These are phyloP conservation scores for Neurospora sp. DNA, from an alignment of 495 filamentous ascomycete species.

Conservation along the genomic window DNA sequence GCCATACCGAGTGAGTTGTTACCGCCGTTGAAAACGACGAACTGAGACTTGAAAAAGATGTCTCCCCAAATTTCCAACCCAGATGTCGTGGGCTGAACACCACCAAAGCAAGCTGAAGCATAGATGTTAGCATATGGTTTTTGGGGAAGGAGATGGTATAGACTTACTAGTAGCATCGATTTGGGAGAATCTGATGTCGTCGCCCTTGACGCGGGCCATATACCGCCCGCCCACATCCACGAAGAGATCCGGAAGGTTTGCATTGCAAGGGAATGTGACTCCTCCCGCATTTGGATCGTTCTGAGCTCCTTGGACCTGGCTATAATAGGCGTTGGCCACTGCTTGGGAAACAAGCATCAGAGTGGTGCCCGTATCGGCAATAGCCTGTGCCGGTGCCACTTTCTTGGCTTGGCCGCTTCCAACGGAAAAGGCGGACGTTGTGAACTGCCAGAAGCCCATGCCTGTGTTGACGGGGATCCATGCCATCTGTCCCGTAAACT, in stretches of 20 bases:
- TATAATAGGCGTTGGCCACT: slow-evolving; percentile 53
- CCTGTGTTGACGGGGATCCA: slow-evolving; percentile 55
- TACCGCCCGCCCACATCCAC: slow-evolving; percentile 51
- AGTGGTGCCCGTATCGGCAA: slow-evolving; percentile 66
- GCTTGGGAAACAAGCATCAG: slow-evolving; percentile 58
- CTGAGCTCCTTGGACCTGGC: slow-evolving; percentile 45
- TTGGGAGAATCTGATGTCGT: slow-evolving; percentile 54
- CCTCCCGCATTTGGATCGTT: slow-evolving; percentile 43
- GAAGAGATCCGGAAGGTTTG: slow-evolving; percentile 51
- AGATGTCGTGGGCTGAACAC: slow-evolving; percentile 53
- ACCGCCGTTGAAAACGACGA: slow-evolving; percentile 66
- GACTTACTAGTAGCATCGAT: slow-evolving; percentile 39
- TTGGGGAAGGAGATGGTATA: not conserved
- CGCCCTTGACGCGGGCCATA: slow-evolving; percentile 55
- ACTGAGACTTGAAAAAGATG: slow-evolving; percentile 69
- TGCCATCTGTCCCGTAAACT: slow-evolving; percentile 53
- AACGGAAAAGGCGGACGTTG: slow-evolving; percentile 47
- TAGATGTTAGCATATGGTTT: slow-evolving; percentile 5
- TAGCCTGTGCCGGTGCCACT: slow-evolving; percentile 40
- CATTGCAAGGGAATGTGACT: slow-evolving; percentile 55
- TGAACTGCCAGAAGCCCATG: slow-evolving; percentile 68
- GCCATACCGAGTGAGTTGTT: slow-evolving; percentile 53
- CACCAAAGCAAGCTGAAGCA: slow-evolving; percentile 56
- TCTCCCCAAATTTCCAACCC: slow-evolving; percentile 67
- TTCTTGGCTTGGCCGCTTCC: slow-evolving; percentile 29